phyloP scores from a whole-genome alignment of 176 grass and related monocot genomes.

The Alloteropsis semialata region DNA sequence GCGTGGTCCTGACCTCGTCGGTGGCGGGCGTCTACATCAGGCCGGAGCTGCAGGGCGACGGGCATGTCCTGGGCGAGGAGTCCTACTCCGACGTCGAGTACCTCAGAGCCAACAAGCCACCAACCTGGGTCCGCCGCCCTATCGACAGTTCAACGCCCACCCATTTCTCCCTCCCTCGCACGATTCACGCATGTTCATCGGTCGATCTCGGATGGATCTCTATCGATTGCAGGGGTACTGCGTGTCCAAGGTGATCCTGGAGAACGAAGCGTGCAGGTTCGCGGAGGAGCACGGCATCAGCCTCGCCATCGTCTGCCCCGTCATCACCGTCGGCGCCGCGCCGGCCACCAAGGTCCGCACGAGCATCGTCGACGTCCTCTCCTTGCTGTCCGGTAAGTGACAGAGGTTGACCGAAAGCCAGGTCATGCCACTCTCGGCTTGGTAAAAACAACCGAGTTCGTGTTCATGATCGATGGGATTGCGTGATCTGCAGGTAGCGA shows the following conservation, averaged over 20 bases:
- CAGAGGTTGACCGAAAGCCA: no score
- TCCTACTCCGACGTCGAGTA: constrained; percentile 61
- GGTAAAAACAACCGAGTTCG: no score
- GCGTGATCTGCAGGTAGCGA: constrained; percentile 29
- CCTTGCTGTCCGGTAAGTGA: constrained; percentile 37
- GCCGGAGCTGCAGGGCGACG: constrained; percentile 23
- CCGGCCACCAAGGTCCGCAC: neutral
- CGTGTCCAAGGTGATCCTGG: constrained; percentile 39
- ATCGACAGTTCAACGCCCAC: no score
- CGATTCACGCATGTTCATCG: no score
- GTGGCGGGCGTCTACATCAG: constrained; percentile 26
- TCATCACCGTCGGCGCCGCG: constrained; percentile 8
- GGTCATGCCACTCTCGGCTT: no score
- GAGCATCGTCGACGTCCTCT: constrained; percentile 26
- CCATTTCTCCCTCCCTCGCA: no score
- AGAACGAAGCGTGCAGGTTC: constrained; percentile 40
- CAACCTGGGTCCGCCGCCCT: constrained; percentile 32
- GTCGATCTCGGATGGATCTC: neutral
- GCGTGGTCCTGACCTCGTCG: constrained; percentile 67
- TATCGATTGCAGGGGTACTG: constrained; percentile 9
- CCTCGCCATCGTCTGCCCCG: constrained; percentile 44
- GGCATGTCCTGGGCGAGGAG: neutral
- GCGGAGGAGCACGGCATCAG: constrained; percentile 33
- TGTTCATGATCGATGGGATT: neutral
- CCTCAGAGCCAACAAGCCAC: constrained; percentile 26